Base-by-base conservation (phyloP, 2,329 filamentous ascomycete genomes). In the Alternaria sp. region DNA sequence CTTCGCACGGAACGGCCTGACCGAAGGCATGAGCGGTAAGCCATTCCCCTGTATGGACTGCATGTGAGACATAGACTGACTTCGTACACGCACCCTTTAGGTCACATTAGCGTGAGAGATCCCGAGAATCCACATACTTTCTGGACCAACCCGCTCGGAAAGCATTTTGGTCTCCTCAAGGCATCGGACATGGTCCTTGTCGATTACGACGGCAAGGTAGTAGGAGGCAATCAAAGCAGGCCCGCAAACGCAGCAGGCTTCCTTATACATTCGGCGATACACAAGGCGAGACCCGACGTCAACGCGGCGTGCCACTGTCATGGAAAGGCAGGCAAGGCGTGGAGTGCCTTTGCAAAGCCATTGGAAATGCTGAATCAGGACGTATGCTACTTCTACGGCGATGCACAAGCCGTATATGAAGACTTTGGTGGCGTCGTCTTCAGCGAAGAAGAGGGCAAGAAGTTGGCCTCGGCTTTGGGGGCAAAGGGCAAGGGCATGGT, bases 331-430 rank as follows among this genome's bases (percentile, higher is more conserved):
- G 90, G 90, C 0, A 87, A 89, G 46, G 89, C 90, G 1, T 92
- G 89, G 88, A 86, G 85, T 54, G 82, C 83, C 2, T 92, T 92
- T 71, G 88, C 83, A 2, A 82, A 80, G 27, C 86, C 85, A 2
- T 80, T 92, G 18, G 89, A 92, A 61, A 92, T 92, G 89, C 80
- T 92, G 56, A 90, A 86, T 54, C 89, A 88, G 79, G 90, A 89
- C 74, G 85, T 89, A 3, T 87, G 85, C 70, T 87, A 87, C 67
- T 85, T 92, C 64, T 86, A 90, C 75, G 81, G 81, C 28, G 84
- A 87, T 18, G 85, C 86, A 5, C 89, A 91, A 69, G 85, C 85
- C 10, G 87, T 92, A 2, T 91, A 92, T 72, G 77, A 85, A 16
- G 84, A 85, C 8, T 90, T 89, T 71, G 88, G 87, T 4, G 88